These are phyloP conservation scores for Penicillium paneum DNA, from an alignment of 2,329 filamentous ascomycete genomes.

Conservation along the genomic window DNA sequence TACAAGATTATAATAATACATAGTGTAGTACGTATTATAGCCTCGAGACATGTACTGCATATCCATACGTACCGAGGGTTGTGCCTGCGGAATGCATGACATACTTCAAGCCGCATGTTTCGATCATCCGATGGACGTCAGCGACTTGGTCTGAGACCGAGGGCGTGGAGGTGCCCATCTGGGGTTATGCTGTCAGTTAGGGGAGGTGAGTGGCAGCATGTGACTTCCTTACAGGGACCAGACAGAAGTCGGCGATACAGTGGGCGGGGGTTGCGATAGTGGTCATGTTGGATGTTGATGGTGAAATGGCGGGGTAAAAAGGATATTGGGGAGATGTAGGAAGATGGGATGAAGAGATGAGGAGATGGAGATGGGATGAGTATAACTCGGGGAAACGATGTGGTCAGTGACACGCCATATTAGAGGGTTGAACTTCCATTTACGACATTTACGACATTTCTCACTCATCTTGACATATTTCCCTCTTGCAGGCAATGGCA, in stretches of 20 bases:
- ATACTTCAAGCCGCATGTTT: conserved; percentile 75
- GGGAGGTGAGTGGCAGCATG: no score
- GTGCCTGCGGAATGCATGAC: conserved; percentile 93
- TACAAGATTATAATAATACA: no score
- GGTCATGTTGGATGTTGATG: conserved; percentile 14
- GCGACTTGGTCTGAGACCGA: conserved; percentile 83
- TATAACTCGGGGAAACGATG: background rate
- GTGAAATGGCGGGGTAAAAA: background rate
- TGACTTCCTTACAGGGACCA: conserved; percentile 63
- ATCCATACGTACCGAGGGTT: conserved; percentile 70
- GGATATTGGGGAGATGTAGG: background rate
- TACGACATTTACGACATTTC: no score
- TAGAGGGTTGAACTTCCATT: background rate
- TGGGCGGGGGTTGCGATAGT: conserved; percentile 60
- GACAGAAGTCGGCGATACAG: conserved; percentile 86
- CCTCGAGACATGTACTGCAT: background rate
- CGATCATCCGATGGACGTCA: conserved; percentile 79
- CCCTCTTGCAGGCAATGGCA: no score
- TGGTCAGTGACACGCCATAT: conserved; percentile 1
- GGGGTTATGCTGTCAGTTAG: background rate
- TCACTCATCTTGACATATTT: no score
- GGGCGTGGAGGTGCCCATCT: conserved; percentile 75
- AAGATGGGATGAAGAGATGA: background rate
- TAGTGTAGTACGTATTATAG: background rate
- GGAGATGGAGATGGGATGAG: background rate